A percentile compares a stretch with the other conserved stretches of the same genome.
Evolutionary conservation across 192 early-diverging fungal genomes (phyloP).

Genomic region (Backusella sp.): DNA sequence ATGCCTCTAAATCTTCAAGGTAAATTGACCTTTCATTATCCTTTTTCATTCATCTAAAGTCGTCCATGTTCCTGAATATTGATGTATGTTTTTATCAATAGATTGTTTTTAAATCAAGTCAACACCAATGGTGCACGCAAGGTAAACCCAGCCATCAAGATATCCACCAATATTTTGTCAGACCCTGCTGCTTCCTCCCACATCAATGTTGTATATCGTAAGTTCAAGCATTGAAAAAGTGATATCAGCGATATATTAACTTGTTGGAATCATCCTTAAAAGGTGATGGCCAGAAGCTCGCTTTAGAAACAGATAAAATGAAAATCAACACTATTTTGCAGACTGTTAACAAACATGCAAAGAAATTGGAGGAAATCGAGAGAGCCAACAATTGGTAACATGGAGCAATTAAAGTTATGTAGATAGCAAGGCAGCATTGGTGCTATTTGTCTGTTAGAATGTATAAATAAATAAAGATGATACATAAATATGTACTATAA

Average conservation of each 20-base stretch:
- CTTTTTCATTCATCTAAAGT: neutral
- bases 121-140: slow-evolving; percentile 45
- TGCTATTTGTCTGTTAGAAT: neutral
- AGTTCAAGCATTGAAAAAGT: slow-evolving; percentile 3
- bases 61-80: neutral
- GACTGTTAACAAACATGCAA: slow-evolving; percentile 53
- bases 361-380: slow-evolving; percentile 53
- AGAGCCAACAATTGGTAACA: slow-evolving; percentile 42
- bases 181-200: slow-evolving; percentile 40
- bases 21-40: slow-evolving; percentile 16
- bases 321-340: slow-evolving; percentile 46
- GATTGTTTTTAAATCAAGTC: slow-evolving; percentile 51
- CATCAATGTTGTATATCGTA: slow-evolving; percentile 47
- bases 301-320: slow-evolving; percentile 43
- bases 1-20: slow-evolving; percentile 47
- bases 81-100: slow-evolving; percentile 10
- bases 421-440: neutral
- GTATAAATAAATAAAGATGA: slow-evolving; percentile 1
- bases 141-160: slow-evolving; percentile 47
- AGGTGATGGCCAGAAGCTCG: slow-evolving; percentile 51
- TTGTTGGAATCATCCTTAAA: neutral
- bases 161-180: slow-evolving; percentile 43
- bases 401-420: neutral
- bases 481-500: neutral
- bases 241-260: neutral